These are phyloP conservation scores for Syzygium aqueum DNA, from an alignment of 345 rosid genomes.

Conservation along the genomic window DNA sequence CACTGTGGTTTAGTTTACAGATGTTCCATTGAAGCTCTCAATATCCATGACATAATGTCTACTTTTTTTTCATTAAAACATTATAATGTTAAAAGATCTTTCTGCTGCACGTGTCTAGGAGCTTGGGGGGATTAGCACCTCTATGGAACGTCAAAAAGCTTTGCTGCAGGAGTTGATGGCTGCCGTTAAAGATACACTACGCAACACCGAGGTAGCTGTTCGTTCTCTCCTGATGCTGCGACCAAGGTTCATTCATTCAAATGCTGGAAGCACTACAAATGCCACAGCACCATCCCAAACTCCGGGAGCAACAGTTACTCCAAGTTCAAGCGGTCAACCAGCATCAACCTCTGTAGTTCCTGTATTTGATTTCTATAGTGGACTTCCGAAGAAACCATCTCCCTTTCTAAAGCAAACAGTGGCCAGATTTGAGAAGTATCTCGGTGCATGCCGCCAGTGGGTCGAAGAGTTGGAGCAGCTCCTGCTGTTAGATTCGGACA, in stretches of 20 bases:
- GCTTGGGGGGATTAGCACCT: constrained; percentile 80
- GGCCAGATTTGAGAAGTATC: constrained; percentile 80
- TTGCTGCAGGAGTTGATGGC: constrained; percentile 70
- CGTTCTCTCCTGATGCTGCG: constrained; percentile 78
- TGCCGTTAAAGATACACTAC: constrained; percentile 71
- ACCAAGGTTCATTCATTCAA: constrained; percentile 65
- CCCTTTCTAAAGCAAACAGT: constrained; percentile 73
- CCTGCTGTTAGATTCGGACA: constrained; percentile 62
- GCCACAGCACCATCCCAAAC: constrained; percentile 55
- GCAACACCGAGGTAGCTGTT: constrained; percentile 80
- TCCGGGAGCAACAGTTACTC: constrained; percentile 39
- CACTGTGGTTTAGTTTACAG: not conserved
- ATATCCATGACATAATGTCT: not conserved
- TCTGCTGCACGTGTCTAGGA: constrained; percentile 29
- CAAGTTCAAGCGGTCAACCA: constrained; percentile 49
- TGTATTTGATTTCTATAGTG: constrained; percentile 72
- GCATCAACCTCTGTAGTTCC: constrained; percentile 42
- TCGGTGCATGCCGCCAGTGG: constrained; percentile 79
- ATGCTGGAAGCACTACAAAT: constrained; percentile 33
- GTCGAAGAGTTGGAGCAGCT: constrained; percentile 90
- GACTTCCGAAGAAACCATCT: constrained; percentile 88
- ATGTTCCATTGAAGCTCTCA: not conserved
- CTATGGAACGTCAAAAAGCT: constrained; percentile 80
- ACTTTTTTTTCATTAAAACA: not conserved
- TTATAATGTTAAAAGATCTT: not conserved